phyloP scores from a whole-genome alignment of 2,329 filamentous ascomycete genomes.

The Colletotrichum sp. region DNA sequence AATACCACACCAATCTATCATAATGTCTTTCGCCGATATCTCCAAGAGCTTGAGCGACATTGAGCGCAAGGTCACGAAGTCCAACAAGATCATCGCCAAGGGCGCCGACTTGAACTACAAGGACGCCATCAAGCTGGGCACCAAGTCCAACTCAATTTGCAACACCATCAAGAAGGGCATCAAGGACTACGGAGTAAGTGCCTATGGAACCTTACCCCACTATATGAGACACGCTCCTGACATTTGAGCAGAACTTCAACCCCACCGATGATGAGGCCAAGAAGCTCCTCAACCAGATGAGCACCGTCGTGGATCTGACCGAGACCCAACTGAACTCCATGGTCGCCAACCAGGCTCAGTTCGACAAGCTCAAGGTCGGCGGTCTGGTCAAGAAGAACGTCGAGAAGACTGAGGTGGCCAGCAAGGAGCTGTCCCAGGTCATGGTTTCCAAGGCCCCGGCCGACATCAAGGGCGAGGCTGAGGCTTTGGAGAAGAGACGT shows the following conservation, averaged over 20 bases:
- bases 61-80: slow-evolving; percentile 13
- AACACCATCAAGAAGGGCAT: slow-evolving; percentile 9
- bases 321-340: slow-evolving; percentile 3
- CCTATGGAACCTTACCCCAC: fast-evolving
- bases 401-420: not conserved
- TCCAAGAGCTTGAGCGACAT: slow-evolving; percentile 16
- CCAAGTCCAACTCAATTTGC: slow-evolving; percentile 6
- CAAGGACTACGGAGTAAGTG: slow-evolving; percentile 1
- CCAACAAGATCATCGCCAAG: slow-evolving; percentile 11
- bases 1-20: not conserved
- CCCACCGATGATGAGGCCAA: slow-evolving; percentile 6
- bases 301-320: not conserved
- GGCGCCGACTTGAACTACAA: slow-evolving; percentile 11
- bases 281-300: slow-evolving; percentile 7
- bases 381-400: slow-evolving; percentile 16
- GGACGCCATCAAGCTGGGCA: slow-evolving; percentile 12
- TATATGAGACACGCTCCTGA: not conserved
- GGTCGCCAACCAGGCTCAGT: not conserved
- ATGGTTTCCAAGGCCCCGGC: slow-evolving; percentile 2
- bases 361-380: slow-evolving; percentile 8
- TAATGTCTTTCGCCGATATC: slow-evolving; percentile 12
- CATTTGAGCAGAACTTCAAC: not conserved
- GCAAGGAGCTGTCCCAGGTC: slow-evolving; percentile 3
- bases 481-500: slow-evolving; percentile 6
- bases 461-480: not conserved